These are phyloP conservation scores for Zymoseptoria brevis DNA, from an alignment of 2,329 filamentous ascomycete genomes.

Conservation along the genomic window DNA sequence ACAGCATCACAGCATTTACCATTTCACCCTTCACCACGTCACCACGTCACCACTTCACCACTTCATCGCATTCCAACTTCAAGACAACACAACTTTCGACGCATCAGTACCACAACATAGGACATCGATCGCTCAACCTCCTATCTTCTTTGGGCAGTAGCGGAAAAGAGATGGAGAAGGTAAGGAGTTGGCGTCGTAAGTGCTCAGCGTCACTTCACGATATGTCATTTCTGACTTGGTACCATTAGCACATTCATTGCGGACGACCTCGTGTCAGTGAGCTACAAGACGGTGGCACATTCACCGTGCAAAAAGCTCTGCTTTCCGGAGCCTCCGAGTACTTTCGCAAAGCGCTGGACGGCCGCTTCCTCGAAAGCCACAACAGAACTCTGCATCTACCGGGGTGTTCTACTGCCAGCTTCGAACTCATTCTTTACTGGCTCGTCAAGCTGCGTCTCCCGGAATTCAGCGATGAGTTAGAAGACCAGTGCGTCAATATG, in stretches of 20 bases:
- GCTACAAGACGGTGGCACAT: too few species aligned
- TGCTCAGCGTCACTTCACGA: too few species aligned
- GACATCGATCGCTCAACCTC: too few species aligned
- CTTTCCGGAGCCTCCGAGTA: slow-evolving; percentile 4
- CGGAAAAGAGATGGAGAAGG: too few species aligned
- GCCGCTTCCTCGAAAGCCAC: slow-evolving; percentile 2
- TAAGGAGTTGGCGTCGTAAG: background rate
- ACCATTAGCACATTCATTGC: background rate
- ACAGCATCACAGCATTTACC: too few species aligned
- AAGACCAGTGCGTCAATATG: background rate
- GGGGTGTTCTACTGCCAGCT: background rate
- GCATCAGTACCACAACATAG: too few species aligned
- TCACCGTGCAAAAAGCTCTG: background rate
- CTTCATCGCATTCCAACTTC: too few species aligned
- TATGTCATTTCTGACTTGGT: too few species aligned
- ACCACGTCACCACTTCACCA: too few species aligned
- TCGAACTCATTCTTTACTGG: slow-evolving; percentile 4
- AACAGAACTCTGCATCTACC: slow-evolving; percentile 1
- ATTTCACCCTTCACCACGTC: too few species aligned
- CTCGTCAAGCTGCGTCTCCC: background rate
- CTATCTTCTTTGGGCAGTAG: too few species aligned
- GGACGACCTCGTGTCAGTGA: background rate
- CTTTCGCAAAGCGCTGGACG: slow-evolving; percentile 2
- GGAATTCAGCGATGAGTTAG: background rate
- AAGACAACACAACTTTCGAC: too few species aligned